Evolutionary conservation across 805 yeast species (phyloP).

Genomic region (Schwanniomyces pseudopolymorphus): DNA sequence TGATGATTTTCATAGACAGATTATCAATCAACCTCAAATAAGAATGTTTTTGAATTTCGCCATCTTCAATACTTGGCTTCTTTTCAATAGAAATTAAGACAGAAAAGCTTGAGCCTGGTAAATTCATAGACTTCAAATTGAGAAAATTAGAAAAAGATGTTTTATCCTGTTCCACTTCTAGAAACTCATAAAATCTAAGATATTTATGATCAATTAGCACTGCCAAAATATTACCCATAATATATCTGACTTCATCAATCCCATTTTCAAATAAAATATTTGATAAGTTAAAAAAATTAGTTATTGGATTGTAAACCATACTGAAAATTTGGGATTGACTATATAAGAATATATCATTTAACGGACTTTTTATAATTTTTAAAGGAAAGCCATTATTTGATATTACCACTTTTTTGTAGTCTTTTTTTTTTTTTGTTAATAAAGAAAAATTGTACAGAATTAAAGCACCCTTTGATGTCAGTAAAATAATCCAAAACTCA

Average conservation of each 20-base stretch:
- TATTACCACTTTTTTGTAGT: not conserved
- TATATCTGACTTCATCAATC: conserved; percentile 11
- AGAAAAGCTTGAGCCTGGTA: conserved; percentile 9
- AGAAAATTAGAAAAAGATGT: conserved; percentile 15
- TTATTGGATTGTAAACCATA: conserved; percentile 5
- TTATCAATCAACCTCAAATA: conserved; percentile 16
- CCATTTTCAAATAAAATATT: conserved; percentile 1
- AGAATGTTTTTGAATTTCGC: conserved; percentile 12
- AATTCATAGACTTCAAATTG: conserved; percentile 13
- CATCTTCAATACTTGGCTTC: conserved; percentile 9
- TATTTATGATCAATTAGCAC: conserved; percentile 1
- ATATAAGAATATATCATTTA: conserved; percentile 9
- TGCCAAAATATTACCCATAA: conserved; percentile 6
- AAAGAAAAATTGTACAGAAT: conserved; percentile 11
- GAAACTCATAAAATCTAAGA: not conserved
- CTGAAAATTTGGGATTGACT: conserved; percentile 10
- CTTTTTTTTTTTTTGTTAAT: conserved; percentile 1
- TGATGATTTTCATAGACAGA: conserved; percentile 11
- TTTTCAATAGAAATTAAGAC: conserved; percentile 16
- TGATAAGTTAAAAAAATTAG: conserved; percentile 8
- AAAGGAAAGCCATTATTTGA: conserved; percentile 13
- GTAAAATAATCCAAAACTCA: conserved; percentile 12
- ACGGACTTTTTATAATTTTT: conserved; percentile 9
- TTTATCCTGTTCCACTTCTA: conserved; percentile 1
- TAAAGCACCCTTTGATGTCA: conserved; percentile 14